Base-by-base conservation (phyloP, 2,329 filamentous ascomycete genomes). In the Neopestalotiopsis sp. region DNA sequence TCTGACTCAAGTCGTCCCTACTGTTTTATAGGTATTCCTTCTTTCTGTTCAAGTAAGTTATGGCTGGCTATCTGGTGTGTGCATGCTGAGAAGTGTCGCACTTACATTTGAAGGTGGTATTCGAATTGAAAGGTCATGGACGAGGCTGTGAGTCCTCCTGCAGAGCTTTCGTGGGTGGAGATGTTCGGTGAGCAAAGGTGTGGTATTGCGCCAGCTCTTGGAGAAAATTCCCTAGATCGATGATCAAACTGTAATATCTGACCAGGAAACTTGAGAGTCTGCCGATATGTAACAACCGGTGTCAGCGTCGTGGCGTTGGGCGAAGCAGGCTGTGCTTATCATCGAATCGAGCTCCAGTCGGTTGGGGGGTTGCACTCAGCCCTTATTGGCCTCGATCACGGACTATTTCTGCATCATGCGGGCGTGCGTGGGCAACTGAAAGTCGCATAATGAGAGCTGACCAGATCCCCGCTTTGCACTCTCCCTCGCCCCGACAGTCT, bases 321-420 rank as follows among this genome's bases (percentile, higher is more conserved):
- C 17, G 12, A 34, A 28, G 58, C 32, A 61, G 58, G 58, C 58
- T 40, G 32, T 61, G 58, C 32, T n/a, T 38, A 61, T 32, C 32
- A 17, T 24, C 58, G 17, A n/a, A 38, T 1, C n/a, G 28, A 32
- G 24, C 24, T 20, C 3, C 7, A 17, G 28, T 28, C 30, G 13
- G 17, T 4, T 28, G 7, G 24, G 7, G 24, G 58, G 58, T 61
- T n/a, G 30, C 24, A 61, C 12, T 17, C 12, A 12, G 9, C 9
- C 58, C 17, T n/a, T 32, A 61, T 61, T 61, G 58, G 58, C 32
- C 32, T 24, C 2, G 6, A 14, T 28, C 14, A 10, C 58, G 38
- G 58, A 28, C 58, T 61, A 30, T 28, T 32, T 40, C 58, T 61
- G 58, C 58, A 61, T 61, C 30, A 61, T 61, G 58, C 58, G 58